Evolutionary conservation across 345 rosid genomes (phyloP).

Genomic region (Citrus mangshanensis): DNA sequence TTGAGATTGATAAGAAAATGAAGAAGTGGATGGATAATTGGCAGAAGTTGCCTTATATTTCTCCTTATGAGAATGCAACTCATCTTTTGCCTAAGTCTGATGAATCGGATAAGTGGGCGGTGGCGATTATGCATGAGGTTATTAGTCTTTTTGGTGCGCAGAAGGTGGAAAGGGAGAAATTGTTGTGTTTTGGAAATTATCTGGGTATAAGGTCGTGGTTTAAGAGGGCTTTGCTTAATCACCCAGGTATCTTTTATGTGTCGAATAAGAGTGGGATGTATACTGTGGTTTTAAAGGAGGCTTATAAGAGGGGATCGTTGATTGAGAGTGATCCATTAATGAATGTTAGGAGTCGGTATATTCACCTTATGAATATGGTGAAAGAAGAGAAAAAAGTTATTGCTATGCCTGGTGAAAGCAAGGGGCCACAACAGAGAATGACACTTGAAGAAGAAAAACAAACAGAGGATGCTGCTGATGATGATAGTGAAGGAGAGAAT

Average conservation of each 20-base stretch:
- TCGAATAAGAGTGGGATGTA: slow-evolving; percentile 63
- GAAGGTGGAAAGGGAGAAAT: slow-evolving; percentile 61
- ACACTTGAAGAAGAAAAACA: slow-evolving; percentile 9
- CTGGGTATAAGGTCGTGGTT: slow-evolving; percentile 79
- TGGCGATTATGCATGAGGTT: slow-evolving; percentile 72
- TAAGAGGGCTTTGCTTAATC: slow-evolving; percentile 76
- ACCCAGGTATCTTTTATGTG: slow-evolving; percentile 71
- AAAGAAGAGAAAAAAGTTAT: slow-evolving; percentile 39
- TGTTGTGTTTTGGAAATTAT: slow-evolving; percentile 64
- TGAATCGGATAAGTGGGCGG: slow-evolving; percentile 83
- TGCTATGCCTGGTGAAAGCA: slow-evolving; percentile 32
- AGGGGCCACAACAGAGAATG: slow-evolving; percentile 35
- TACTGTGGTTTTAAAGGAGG: slow-evolving; percentile 81
- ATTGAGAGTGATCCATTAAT: slow-evolving; percentile 55
- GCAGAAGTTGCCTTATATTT: slow-evolving; percentile 83
- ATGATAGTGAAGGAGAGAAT: slow-evolving; percentile 18
- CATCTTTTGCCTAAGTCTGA: slow-evolving; percentile 56
- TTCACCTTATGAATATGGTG: slow-evolving; percentile 72
- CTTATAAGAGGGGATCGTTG: slow-evolving; percentile 66
- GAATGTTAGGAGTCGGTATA: slow-evolving; percentile 54
- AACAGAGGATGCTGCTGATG: slow-evolving; percentile 19
- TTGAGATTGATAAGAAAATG: slow-evolving; percentile 69
- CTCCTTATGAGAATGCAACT: slow-evolving; percentile 69
- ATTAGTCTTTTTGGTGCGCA: slow-evolving; percentile 68
- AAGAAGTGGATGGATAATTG: slow-evolving; percentile 76